Conservation (phyloP, 1,139 yeast genomes). For the Scheffersomyces stambukii region DNA sequence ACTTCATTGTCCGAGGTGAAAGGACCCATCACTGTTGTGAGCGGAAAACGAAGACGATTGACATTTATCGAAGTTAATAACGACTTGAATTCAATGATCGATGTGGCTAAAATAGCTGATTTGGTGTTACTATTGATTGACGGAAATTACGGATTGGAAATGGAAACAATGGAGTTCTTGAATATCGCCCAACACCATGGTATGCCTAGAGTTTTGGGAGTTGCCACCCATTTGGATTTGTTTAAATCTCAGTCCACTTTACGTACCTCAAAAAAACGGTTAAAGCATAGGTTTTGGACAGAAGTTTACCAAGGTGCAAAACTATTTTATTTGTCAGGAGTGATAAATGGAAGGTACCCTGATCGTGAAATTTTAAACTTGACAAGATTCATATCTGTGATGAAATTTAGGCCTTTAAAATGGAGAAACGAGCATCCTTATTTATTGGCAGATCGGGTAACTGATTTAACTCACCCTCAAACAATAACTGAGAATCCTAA, state of each 20-base stretch:
- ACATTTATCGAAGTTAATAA: conserved; percentile 92
- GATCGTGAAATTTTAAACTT: conserved; percentile 92
- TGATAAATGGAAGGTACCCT: conserved; percentile 94
- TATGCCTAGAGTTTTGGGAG: conserved; percentile 95
- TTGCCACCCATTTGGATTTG: conserved; percentile 91
- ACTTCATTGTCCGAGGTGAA: conserved; percentile 79
- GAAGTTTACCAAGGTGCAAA: conserved; percentile 99
- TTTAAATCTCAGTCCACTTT: conserved; percentile 87
- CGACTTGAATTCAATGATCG: conserved; percentile 93
- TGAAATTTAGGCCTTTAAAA: conserved; percentile 96
- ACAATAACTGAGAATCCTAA: conserved; percentile 73
- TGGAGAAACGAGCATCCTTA: conserved; percentile 99
- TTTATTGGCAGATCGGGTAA: conserved; percentile 82
- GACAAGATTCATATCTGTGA: conserved; percentile 89
- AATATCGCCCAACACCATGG: conserved; percentile 97
- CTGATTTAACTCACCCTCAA: conserved; percentile 95
- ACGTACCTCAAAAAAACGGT: conserved; percentile 85
- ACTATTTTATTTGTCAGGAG: conserved; percentile 90
- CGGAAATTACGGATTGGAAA: conserved; percentile 97
- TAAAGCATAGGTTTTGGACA: conserved; percentile 97
- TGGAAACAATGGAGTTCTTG: conserved; percentile 99
- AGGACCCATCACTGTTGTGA: conserved; percentile 97
- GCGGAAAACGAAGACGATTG: conserved; percentile 89
- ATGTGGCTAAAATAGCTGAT: conserved; percentile 93
- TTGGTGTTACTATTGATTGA: conserved; percentile 84